Percentiles rank a stretch among this genome's conserved stretches.
Evolutionary conservation across 768 basidiomycete species (phyloP).

Genomic region (Naganishia kalamii): DNA sequence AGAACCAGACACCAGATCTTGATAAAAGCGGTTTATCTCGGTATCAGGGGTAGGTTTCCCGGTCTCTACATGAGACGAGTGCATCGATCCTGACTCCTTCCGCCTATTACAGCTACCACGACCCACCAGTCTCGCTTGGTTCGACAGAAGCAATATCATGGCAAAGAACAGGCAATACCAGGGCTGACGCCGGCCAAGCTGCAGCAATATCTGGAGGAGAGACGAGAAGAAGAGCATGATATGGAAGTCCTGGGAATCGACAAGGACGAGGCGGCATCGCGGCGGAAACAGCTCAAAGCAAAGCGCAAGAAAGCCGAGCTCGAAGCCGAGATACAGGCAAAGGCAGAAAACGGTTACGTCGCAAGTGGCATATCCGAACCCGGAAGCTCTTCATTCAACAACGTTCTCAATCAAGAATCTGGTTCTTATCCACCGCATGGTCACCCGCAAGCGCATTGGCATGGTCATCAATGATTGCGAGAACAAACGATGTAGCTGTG

Average conservation of each 20-base stretch:
- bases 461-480: not conserved
- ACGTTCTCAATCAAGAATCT: not conserved
- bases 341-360: constrained; percentile 13
- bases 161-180: constrained; percentile 16
- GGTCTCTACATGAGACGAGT: not conserved
- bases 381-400: not conserved
- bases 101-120: constrained; percentile 1
- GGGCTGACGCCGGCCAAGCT: constrained; percentile 18
- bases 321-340: constrained; percentile 10
- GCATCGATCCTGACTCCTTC: not conserved
- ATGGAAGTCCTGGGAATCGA: constrained; percentile 6
- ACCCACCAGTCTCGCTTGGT: constrained; percentile 20
- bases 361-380: not conserved
- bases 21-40: constrained; percentile 34
- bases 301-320: constrained; percentile 12
- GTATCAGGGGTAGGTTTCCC: constrained; percentile 17
- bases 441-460: constrained; percentile 2
- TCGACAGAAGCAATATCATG: constrained; percentile 23
- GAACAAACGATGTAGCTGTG: not conserved
- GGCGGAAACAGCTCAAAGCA: constrained; percentile 10
- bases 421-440: not conserved
- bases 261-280: constrained; percentile 5
- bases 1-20: constrained; percentile 35
- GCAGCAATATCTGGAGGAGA: constrained; percentile 8
- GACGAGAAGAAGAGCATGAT: constrained; percentile 8